A percentile compares a stretch with the other conserved stretches of the same genome.
These are phyloP conservation scores for Diversispora epigaea DNA, from an alignment of 192 early-diverging fungal genomes.

Conservation along the genomic window DNA sequence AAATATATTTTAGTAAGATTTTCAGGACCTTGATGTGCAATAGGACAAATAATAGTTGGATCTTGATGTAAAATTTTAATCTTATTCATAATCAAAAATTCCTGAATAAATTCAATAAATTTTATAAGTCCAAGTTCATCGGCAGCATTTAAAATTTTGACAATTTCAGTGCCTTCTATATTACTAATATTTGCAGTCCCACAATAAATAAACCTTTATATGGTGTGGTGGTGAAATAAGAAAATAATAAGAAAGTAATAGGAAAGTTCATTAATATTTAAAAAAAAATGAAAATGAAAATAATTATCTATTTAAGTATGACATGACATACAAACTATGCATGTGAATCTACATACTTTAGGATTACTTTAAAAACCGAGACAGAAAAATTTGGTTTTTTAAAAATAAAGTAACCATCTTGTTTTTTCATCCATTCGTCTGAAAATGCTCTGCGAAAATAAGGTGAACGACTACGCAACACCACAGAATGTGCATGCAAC, in stretches of 20 bases:
- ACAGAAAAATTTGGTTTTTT: conserved; percentile 8
- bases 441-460: conserved; percentile 18
- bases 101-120: neutral
- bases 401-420: neutral
- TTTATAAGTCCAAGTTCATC: neutral
- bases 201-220: neutral
- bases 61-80: neutral
- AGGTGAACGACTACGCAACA: neutral
- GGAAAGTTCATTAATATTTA: no score
- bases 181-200: neutral
- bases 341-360: neutral
- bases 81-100: neutral
- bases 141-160: neutral
- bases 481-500: conserved; percentile 5
- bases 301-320: neutral
- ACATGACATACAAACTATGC: neutral
- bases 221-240: no score
- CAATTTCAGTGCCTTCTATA: neutral
- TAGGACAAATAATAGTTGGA: neutral
- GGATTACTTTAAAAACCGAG: neutral
- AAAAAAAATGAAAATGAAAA: neutral
- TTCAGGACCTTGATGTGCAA: neutral
- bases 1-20: neutral
- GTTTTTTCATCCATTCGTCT: neutral
- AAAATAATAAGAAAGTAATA: no score